A percentile compares a stretch with the other conserved stretches of the same genome.
Conservation (phyloP, 169 alveolate genomes). For the Plasmodium knowlesi region DNA sequence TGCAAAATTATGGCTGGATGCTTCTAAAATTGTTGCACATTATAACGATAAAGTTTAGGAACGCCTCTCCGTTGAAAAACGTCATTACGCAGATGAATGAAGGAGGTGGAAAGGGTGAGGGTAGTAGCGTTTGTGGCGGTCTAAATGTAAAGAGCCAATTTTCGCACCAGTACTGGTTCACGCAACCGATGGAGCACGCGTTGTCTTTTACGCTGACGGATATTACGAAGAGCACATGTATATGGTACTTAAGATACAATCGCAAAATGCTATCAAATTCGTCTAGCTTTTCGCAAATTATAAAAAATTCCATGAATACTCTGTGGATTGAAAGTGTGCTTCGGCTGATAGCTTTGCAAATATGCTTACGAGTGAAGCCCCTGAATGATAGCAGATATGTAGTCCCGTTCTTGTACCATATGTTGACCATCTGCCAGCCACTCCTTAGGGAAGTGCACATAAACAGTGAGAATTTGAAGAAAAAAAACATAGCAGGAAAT, state of each 20-base stretch:
- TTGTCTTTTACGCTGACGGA: constrained; percentile 67
- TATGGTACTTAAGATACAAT: constrained; percentile 55
- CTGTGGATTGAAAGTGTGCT: constrained; percentile 81
- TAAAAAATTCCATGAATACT: constrained; percentile 73
- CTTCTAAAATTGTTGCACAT: constrained; percentile 77
- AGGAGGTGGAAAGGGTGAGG: neutral
- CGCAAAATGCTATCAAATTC: constrained; percentile 68
- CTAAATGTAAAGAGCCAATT: constrained; percentile 41
- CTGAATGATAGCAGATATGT: constrained; percentile 72
- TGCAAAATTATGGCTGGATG: constrained; percentile 81
- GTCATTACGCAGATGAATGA: constrained; percentile 27
- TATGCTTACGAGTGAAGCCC: constrained; percentile 80
- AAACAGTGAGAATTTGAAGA: constrained; percentile 30
- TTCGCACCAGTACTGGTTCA: constrained; percentile 44
- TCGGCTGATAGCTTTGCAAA: constrained; percentile 78
- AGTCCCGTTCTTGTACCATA: constrained; percentile 79
- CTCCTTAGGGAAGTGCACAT: constrained; percentile 44
- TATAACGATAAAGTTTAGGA: constrained; percentile 69
- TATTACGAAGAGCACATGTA: constrained; percentile 71
- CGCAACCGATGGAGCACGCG: constrained; percentile 63
- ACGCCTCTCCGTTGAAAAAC: constrained; percentile 50
- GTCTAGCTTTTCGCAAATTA: constrained; percentile 56
- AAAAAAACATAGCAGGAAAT: neutral
- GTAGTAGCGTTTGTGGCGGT: neutral
- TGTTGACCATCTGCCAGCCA: constrained; percentile 78